Conservation (phyloP, 2,329 filamentous ascomycete species). For the Chaetomiaceae sp. region DNA sequence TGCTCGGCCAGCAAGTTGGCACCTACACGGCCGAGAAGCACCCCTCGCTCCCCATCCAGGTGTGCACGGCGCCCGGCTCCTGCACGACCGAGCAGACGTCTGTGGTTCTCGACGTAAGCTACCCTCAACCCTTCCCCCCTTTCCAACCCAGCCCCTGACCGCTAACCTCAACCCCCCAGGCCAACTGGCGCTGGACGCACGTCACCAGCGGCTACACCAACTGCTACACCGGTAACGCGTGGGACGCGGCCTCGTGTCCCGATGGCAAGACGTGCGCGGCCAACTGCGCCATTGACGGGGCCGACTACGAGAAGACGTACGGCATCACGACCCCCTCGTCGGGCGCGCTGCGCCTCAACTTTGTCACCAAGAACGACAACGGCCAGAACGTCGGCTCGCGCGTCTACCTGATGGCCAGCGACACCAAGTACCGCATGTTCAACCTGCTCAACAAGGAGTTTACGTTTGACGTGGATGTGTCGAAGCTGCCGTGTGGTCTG, state of each 20-base stretch:
- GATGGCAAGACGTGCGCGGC: slow-evolving; percentile 39
- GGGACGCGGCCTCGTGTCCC: slow-evolving; percentile 35
- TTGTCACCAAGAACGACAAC: slow-evolving; percentile 46
- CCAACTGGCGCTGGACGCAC: slow-evolving; percentile 52
- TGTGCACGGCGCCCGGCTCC: slow-evolving; percentile 40
- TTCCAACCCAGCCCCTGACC: not conserved
- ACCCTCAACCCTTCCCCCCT: not conserved
- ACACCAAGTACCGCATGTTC: slow-evolving; percentile 54
- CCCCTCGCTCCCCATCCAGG: slow-evolving; percentile 43
- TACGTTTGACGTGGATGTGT: slow-evolving; percentile 60
- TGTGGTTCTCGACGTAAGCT: slow-evolving; percentile 42
- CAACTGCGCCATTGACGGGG: slow-evolving; percentile 45
- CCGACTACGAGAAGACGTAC: slow-evolving; percentile 43
- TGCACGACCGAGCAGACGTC: slow-evolving; percentile 42
- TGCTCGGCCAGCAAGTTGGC: slow-evolving; percentile 36
- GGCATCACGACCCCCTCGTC: slow-evolving; percentile 43
- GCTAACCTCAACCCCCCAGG: slow-evolving; percentile 3
- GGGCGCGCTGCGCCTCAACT: slow-evolving; percentile 45
- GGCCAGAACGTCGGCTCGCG: slow-evolving; percentile 41
- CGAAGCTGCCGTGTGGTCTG: slow-evolving; percentile 57
- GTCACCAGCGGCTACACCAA: slow-evolving; percentile 39
- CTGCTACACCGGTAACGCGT: slow-evolving; percentile 42
- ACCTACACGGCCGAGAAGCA: slow-evolving; percentile 40
- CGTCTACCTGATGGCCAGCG: slow-evolving; percentile 53
- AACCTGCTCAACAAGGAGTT: slow-evolving; percentile 58